phyloP scores from a whole-genome alignment of 2,329 filamentous ascomycete species.

The Exophiala oligosperma region DNA sequence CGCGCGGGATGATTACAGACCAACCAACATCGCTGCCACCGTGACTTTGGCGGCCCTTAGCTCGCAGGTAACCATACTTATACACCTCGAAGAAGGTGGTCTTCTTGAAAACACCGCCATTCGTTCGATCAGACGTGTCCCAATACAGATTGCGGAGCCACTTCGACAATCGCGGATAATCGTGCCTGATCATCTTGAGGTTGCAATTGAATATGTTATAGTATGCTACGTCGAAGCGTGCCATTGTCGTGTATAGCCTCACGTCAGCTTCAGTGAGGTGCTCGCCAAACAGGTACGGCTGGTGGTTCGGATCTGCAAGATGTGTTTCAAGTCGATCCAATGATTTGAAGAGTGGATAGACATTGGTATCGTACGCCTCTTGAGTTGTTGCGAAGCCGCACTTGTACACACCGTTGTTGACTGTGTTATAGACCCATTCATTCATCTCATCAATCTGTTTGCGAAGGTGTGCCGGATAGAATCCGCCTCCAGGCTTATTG shows the following conservation, averaged over 20 bases:
- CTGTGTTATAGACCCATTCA: constrained; percentile 69
- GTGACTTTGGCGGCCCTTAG: constrained; percentile 19
- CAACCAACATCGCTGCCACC: constrained; percentile 14
- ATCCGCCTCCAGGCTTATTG: constrained; percentile 35
- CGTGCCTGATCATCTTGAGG: constrained; percentile 61
- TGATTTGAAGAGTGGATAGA: constrained; percentile 67
- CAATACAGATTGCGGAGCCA: constrained; percentile 51
- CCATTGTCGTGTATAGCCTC: constrained; percentile 66
- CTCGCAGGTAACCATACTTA: constrained; percentile 27
- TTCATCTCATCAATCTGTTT: constrained; percentile 71
- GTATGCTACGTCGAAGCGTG: constrained; percentile 71
- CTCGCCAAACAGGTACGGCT: constrained; percentile 72
- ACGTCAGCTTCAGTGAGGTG: constrained; percentile 77
- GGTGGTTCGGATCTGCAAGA: constrained; percentile 50
- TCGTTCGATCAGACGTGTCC: constrained; percentile 43
- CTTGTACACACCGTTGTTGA: constrained; percentile 60
- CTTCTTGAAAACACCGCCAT: constrained; percentile 43
- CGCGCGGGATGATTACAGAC: constrained; percentile 22
- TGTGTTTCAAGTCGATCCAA: constrained; percentile 73
- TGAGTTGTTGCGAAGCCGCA: constrained; percentile 76
- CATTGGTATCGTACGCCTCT: constrained; percentile 72
- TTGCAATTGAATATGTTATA: constrained; percentile 81
- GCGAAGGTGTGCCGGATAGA: constrained; percentile 65
- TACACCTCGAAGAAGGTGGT: constrained; percentile 45
- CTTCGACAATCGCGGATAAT: constrained; percentile 53